A percentile compares a stretch with the other conserved stretches of the same genome.
Conservation (phyloP, 192 early-diverging fungal genomes). For the Phycomyces nitens region DNA sequence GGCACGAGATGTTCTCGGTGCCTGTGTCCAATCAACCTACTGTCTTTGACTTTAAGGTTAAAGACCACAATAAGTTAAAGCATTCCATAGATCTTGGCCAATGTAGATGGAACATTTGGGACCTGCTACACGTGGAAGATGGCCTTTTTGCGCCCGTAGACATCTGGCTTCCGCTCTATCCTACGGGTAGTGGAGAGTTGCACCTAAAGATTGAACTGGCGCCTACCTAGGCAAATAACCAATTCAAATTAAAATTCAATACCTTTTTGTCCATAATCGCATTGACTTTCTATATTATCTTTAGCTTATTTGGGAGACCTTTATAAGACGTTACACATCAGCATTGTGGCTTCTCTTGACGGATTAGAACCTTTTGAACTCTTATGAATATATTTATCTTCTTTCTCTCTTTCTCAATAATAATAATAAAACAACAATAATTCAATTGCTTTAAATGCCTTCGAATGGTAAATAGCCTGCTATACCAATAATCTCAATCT, state of each 20-base stretch:
- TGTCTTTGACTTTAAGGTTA: conserved; percentile 29
- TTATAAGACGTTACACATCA: too few species aligned
- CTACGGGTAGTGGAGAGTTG: conserved; percentile 20
- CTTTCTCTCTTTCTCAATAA: too few species aligned
- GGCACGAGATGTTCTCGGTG: conserved; percentile 19
- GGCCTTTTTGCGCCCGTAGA: background rate
- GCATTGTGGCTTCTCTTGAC: too few species aligned
- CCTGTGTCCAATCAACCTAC: conserved; percentile 4
- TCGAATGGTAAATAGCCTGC: too few species aligned
- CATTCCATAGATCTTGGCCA: conserved; percentile 14
- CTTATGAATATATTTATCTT: too few species aligned
- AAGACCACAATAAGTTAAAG: conserved; percentile 21
- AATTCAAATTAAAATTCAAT: background rate
- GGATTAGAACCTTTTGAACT: too few species aligned
- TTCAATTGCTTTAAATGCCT: too few species aligned
- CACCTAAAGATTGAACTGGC: background rate
- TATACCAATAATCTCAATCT: too few species aligned
- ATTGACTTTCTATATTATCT: background rate
- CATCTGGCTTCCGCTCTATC: conserved; percentile 22
- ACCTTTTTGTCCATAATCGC: background rate
- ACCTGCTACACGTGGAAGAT: conserved; percentile 14
- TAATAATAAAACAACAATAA: too few species aligned
- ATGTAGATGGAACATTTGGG: conserved; percentile 26
- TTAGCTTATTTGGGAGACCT: too few species aligned
- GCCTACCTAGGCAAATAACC: background rate